phyloP scores from a whole-genome alignment of 768 basidiomycete genomes.

The Collybia sp. region DNA sequence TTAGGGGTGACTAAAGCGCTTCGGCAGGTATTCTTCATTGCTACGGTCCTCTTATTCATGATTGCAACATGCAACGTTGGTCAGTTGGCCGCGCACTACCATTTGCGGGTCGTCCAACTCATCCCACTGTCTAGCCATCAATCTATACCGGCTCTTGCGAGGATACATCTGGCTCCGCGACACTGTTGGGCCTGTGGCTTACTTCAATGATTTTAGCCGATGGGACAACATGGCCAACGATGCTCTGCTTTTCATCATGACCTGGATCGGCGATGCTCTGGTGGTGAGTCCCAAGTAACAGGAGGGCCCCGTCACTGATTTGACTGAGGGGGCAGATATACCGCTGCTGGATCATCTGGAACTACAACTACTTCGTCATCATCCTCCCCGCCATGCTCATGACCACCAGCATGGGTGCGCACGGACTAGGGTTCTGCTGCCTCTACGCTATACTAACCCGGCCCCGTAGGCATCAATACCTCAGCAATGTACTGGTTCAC shows the following conservation, averaged over 20 bases:
- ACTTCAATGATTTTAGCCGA: background rate
- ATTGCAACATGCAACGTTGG: constrained; percentile 19
- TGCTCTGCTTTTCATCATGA: constrained; percentile 8
- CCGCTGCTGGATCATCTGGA: constrained; percentile 20
- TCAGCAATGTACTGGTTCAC: constrained; percentile 11
- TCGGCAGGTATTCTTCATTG: constrained; percentile 17
- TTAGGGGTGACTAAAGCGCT: background rate
- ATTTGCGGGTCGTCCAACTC: background rate
- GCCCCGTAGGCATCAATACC: constrained; percentile 5
- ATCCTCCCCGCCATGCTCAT: constrained; percentile 13
- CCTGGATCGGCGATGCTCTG: constrained; percentile 13
- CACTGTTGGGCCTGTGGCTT: background rate
- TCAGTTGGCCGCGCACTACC: constrained; percentile 1
- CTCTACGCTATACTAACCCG: background rate
- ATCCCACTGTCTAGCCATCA: background rate
- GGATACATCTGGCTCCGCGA: background rate
- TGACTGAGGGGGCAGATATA: constrained; percentile 10
- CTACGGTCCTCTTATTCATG: constrained; percentile 18
- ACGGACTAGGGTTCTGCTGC: background rate
- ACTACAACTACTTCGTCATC: constrained; percentile 14
- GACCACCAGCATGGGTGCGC: constrained; percentile 13
- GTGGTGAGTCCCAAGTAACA: constrained; percentile 6
- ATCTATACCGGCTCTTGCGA: background rate
- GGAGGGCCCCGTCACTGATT: background rate
- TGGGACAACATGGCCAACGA: background rate